Base-by-base conservation (phyloP, 2,329 filamentous ascomycete genomes). In the Colletotrichum sp. region DNA sequence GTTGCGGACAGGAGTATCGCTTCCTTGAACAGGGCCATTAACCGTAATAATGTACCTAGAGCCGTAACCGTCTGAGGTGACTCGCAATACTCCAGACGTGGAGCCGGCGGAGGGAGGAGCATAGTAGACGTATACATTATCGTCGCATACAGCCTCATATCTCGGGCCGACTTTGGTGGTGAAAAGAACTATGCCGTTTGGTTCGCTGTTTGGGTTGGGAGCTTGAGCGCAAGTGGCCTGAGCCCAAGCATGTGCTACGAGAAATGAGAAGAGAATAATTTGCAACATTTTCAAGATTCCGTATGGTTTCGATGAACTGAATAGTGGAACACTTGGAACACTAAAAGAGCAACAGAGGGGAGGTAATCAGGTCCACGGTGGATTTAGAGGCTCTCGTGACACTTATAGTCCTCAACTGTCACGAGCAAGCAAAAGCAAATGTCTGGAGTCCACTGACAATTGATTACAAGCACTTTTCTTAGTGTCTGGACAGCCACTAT, bases 241-340 rank as follows among this genome's bases (percentile, higher is more conserved):
- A 0, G 39, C 39, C 39, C 39, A 44, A 44, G 39, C 39, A 44
- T 10, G 16, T 6, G 5, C 16, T 4, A 9, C 18, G 1, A n/a
- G 39, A 44, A 0, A 44, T 10, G 39, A 44, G 3, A 10, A 10
- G 39, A 44, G 39, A 44, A 44, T 44, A 0, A n/a, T 10, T 44
- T n/a, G 39, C 1, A 44, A 6, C 39, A 44, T 44, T 44, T 44
- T n/a, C 16, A 3, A 44, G 0, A n/a, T 10, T 10, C 5, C 16
- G 39, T n/a, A 10, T 6, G 5, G 16, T 44, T 44, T 1, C 0
- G 2, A 6, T 44, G 3, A 0, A 44, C 8, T n/a, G 5, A 44
- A 44, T 3, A 6, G 8, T 44, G 8, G 1, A 44, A 6, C 16
- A 44, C 16, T 9, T 39, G 8, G 2, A 39, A 6, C 16, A 39